Conservation (phyloP, 2,329 filamentous ascomycete species). For the Rutstroemia sp. region DNA sequence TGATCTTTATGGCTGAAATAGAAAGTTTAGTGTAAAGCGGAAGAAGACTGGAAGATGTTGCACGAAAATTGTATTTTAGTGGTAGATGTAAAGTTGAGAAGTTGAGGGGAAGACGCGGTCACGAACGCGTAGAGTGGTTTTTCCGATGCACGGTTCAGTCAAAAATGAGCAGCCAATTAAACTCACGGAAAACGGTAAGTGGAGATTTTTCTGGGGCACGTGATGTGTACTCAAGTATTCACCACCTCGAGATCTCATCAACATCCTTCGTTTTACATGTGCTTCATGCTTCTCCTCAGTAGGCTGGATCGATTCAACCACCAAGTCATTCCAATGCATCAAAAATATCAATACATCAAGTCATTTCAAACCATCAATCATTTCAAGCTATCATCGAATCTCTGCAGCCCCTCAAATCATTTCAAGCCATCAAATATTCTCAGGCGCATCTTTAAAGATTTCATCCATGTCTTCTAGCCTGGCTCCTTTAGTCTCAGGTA, state of each 20-base stretch:
- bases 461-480: slow-evolving; percentile 46
- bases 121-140: slow-evolving; percentile 11
- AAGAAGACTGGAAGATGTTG: background rate
- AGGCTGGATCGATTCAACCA: background rate
- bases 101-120: slow-evolving; percentile 8
- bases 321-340: background rate
- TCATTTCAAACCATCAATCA: background rate
- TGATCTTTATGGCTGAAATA: background rate
- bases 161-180: background rate
- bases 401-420: background rate
- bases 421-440: background rate
- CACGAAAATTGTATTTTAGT: background rate
- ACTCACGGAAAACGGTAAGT: no score
- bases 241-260: no score
- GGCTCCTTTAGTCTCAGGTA: slow-evolving; percentile 41
- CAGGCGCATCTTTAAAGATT: slow-evolving; percentile 10
- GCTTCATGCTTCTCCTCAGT: background rate
- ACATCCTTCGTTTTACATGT: no score
- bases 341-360: background rate
- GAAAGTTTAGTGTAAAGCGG: no score
- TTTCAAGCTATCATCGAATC: background rate
- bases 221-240: no score
- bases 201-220: no score
- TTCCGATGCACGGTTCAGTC: background rate
- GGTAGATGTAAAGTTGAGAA: background rate